Conservation (phyloP, 2,329 filamentous ascomycete species). For the Grosmannia huntii region DNA sequence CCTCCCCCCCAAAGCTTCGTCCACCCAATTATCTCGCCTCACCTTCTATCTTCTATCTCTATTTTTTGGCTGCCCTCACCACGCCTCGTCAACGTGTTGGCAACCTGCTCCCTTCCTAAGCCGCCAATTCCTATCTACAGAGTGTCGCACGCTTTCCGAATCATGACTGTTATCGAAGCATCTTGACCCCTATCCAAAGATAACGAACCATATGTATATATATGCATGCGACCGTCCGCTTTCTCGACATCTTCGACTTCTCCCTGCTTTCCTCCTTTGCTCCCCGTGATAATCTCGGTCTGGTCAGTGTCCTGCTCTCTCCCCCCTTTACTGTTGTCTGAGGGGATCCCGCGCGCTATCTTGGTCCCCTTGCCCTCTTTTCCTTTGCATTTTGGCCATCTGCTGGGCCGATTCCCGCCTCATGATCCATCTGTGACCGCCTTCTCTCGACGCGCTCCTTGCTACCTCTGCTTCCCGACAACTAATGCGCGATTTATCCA, state of each 20-base stretch:
- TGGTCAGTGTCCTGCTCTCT: constrained; percentile 1
- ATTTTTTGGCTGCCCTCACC: neutral
- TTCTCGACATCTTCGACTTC: neutral
- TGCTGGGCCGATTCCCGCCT: neutral
- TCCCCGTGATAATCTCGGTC: neutral
- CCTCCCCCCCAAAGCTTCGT: neutral
- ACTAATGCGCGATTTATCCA: neutral
- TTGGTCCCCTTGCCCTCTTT: neutral
- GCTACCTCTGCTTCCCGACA: neutral
- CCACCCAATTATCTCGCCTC: neutral
- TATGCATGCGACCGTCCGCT: neutral
- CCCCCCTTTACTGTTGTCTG: neutral
- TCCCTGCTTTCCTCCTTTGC: neutral
- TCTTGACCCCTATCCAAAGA: neutral
- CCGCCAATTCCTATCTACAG: neutral
- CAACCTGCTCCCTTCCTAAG: neutral
- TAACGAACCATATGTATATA: neutral
- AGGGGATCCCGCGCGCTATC: neutral
- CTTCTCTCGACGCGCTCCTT: neutral
- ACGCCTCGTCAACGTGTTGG: neutral
- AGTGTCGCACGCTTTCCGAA: neutral
- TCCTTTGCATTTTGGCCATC: neutral
- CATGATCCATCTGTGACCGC: neutral
- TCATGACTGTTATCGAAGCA: neutral
- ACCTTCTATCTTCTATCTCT: neutral